Percentiles rank a stretch among this genome's conserved stretches.
Conservation (phyloP, 2,329 filamentous ascomycete species). For the Colletotrichum incanum region DNA sequence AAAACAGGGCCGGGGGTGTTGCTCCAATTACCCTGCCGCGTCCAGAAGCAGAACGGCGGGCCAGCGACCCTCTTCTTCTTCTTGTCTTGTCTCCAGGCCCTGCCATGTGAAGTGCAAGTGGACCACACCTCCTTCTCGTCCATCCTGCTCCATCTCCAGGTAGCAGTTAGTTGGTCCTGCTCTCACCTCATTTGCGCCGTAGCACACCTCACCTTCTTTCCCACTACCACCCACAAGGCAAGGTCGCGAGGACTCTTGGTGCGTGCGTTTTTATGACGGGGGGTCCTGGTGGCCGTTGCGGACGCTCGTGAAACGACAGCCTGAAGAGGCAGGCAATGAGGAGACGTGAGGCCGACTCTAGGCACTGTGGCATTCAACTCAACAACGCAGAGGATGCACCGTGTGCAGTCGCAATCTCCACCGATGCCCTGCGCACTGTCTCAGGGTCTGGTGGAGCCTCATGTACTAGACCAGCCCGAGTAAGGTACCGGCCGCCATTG, state of each 20-base stretch:
- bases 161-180: constrained; percentile 2
- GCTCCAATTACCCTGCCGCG: constrained; percentile 7
- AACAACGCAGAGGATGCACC: rapidly evolving
- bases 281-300: constrained; percentile 41
- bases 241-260: constrained; percentile 34
- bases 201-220: constrained; percentile 15
- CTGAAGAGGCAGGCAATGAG: constrained; percentile 39
- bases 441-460: constrained; percentile 31
- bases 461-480: constrained; percentile 27
- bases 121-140: constrained; percentile 10
- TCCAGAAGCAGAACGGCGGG: constrained; percentile 14
- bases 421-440: constrained; percentile 13
- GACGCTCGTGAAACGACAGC: constrained; percentile 42
- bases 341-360: constrained; percentile 20
- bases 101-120: constrained; percentile 8
- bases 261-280: constrained; percentile 25
- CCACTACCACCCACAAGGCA: constrained; percentile 41
- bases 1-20: constrained; percentile 7
- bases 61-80: constrained; percentile 9
- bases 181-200: constrained; percentile 13
- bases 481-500: constrained; percentile 28
- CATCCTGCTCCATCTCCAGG: background rate
- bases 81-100: constrained; percentile 14
- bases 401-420: constrained; percentile 29
- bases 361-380: constrained; percentile 16